Evolutionary conservation across 352 stramenopile genomes (phyloP).

Genomic region (Phytopythium aichiense): DNA sequence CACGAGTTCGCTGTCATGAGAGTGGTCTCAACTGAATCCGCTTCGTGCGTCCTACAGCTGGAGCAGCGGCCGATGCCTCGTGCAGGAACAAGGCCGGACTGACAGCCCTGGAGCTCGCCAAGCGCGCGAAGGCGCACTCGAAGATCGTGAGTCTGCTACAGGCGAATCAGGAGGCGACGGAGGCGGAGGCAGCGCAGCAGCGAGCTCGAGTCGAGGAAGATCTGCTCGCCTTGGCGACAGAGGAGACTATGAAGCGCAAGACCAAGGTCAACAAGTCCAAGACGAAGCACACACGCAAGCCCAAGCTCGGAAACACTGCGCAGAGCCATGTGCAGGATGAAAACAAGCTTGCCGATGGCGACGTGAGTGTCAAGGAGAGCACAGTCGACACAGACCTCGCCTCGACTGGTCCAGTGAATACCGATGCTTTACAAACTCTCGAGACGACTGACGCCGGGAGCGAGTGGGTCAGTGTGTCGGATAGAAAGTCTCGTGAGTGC

Average conservation of each 20-base stretch:
- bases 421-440: not conserved
- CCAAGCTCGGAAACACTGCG: not conserved
- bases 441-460: not conserved
- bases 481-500: not conserved
- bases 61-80: not conserved
- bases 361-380: not conserved
- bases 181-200: constrained; percentile 14
- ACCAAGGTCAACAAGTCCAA: constrained; percentile 44
- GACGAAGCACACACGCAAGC: constrained; percentile 18
- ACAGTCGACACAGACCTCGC: not conserved
- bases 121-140: constrained; percentile 1
- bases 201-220: constrained; percentile 27
- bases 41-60: not conserved
- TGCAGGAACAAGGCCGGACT: constrained; percentile 19
- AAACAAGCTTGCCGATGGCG: not conserved
- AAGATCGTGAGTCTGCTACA: constrained; percentile 24
- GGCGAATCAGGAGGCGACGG: constrained; percentile 14
- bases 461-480: not conserved
- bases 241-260: constrained; percentile 26
- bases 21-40: not conserved
- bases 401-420: not conserved
- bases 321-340: not conserved
- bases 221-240: constrained; percentile 14
- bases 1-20: not conserved
- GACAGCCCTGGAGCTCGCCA: constrained; percentile 11